Percentiles rank a stretch among this genome's conserved stretches.
These are phyloP conservation scores for Aspergillus neoniger DNA, from an alignment of 2,329 filamentous ascomycete species.

Conservation along the genomic window DNA sequence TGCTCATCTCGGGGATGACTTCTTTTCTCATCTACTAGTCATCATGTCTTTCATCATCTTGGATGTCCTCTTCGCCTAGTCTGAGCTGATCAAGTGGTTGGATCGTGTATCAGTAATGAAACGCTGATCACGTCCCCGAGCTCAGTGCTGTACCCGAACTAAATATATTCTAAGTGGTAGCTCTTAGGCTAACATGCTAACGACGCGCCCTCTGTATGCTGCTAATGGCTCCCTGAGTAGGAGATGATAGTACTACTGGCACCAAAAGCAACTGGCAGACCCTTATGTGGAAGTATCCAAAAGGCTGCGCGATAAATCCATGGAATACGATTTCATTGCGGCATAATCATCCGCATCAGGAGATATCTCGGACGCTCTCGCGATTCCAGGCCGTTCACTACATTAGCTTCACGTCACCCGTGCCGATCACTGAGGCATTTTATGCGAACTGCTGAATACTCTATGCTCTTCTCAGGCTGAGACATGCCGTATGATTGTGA, in stretches of 20 bases:
- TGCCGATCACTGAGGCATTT: neutral
- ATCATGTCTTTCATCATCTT: too few species aligned
- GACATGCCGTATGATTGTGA: neutral
- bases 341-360: neutral
- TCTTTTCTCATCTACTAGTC: too few species aligned
- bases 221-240: neutral
- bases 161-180: neutral
- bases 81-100: too few species aligned
- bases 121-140: too few species aligned
- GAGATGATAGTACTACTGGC: too few species aligned
- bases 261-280: too few species aligned
- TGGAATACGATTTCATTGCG: neutral
- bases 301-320: neutral
- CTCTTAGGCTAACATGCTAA: neutral
- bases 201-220: neutral
- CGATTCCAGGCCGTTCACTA: neutral
- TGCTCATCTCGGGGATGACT: too few species aligned
- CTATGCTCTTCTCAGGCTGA: neutral
- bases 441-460: neutral
- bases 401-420: slow-evolving; percentile 1
- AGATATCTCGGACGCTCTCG: neutral
- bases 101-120: too few species aligned
- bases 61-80: too few species aligned
- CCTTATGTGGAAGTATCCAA: too few species aligned
- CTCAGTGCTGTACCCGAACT: too few species aligned